phyloP scores from a whole-genome alignment of 2,329 filamentous ascomycete species.

The Trichoderma aggressivum region DNA sequence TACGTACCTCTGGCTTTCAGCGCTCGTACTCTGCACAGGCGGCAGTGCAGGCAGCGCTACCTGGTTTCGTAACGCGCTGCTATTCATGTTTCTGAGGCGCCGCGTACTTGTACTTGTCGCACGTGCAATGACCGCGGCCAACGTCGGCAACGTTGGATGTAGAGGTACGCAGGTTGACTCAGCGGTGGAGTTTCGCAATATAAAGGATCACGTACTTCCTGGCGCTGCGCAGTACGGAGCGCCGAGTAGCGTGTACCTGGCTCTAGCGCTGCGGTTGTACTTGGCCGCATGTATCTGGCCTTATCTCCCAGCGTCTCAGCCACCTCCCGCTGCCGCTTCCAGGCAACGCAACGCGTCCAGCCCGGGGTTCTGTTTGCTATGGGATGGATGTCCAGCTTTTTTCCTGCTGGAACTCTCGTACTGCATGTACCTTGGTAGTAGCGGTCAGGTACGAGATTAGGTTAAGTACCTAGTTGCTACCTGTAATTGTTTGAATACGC shows the following conservation, averaged over 20 bases:
- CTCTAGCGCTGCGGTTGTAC: background rate
- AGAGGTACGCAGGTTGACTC: background rate
- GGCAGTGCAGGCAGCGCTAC: background rate
- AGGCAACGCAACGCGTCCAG: conserved; percentile 13
- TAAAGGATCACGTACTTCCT: conserved; percentile 13
- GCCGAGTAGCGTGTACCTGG: conserved; percentile 8
- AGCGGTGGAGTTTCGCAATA: conserved; percentile 4
- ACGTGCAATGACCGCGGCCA: rapidly evolving
- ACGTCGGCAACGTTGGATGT: background rate
- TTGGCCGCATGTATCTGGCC: background rate
- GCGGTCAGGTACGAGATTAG: conserved; percentile 9
- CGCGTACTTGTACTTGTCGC: background rate
- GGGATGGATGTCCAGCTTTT: background rate
- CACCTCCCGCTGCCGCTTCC: conserved; percentile 13
- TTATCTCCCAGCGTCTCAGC: conserved; percentile 17
- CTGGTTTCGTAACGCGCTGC: background rate
- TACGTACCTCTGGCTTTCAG: background rate
- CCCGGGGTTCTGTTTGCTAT: background rate
- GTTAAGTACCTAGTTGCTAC: too few relatives aligned
- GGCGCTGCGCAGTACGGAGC: background rate
- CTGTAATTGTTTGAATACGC: background rate
- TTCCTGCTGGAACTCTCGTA: background rate
- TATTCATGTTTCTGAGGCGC: background rate
- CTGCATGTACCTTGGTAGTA: background rate
- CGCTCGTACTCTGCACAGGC: background rate